phyloP scores from a whole-genome alignment of 768 basidiomycete species.

The Termitomyces sp. region DNA sequence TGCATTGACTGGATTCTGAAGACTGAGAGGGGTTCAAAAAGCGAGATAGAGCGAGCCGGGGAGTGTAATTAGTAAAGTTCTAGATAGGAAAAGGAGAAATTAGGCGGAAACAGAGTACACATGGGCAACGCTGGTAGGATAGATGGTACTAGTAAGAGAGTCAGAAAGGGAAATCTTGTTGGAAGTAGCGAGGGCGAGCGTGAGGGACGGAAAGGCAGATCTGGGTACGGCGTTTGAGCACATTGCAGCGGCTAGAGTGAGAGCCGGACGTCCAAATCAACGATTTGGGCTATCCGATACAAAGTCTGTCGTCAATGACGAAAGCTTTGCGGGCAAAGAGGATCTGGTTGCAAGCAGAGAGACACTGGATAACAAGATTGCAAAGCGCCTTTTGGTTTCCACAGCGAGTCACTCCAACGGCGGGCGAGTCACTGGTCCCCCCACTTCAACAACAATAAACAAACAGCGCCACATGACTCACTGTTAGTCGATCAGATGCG shows the following conservation, averaged over 20 bases:
- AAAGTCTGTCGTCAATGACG: slow-evolving; percentile 30
- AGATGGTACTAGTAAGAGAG: slow-evolving; percentile 12
- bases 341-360: slow-evolving; percentile 8
- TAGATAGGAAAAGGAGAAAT: slow-evolving; percentile 18
- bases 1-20: slow-evolving; percentile 29
- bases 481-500: slow-evolving; percentile 4
- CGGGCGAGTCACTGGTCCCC: slow-evolving; percentile 17
- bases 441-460: slow-evolving; percentile 16
- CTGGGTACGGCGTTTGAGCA: slow-evolving; percentile 17
- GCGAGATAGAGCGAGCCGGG: slow-evolving; percentile 20
- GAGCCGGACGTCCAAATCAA: slow-evolving; percentile 32
- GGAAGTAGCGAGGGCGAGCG: slow-evolving; percentile 15
- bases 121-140: slow-evolving; percentile 23
- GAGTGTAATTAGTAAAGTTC: slow-evolving; percentile 17
- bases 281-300: slow-evolving; percentile 40
- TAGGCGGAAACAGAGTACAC: slow-evolving; percentile 28
- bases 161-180: slow-evolving; percentile 13
- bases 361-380: background rate
- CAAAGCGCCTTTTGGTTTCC: slow-evolving; percentile 3
- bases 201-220: slow-evolving; percentile 18
- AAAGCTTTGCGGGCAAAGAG: slow-evolving; percentile 12
- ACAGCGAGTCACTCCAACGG: slow-evolving; percentile 11
- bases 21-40: slow-evolving; percentile 24
- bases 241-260: slow-evolving; percentile 35
- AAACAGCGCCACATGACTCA: slow-evolving; percentile 20